A percentile compares a stretch with the other conserved stretches of the same genome.
Evolutionary conservation across 257 asterid species (phyloP).

Genomic region (Sherardia arvensis): DNA sequence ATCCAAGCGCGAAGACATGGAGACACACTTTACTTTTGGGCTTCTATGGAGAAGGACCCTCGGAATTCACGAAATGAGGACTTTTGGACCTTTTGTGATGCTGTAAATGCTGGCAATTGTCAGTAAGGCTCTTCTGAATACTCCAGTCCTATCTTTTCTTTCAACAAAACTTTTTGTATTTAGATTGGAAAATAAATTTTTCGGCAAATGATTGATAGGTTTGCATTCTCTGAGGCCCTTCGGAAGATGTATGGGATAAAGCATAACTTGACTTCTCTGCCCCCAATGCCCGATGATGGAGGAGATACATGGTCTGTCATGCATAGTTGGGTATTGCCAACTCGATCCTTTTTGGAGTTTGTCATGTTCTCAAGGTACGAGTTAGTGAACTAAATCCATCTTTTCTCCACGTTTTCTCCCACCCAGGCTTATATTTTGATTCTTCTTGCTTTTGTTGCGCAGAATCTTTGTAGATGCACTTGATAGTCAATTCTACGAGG

Average conservation of each 20-base stretch:
- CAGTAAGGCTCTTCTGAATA: constrained; percentile 35
- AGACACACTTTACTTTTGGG: constrained; percentile 86
- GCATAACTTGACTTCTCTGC: constrained; percentile 57
- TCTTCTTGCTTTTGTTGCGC: constrained; percentile 9
- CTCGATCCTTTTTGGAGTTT: constrained; percentile 81
- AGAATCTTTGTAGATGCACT: constrained; percentile 94
- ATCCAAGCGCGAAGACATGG: constrained; percentile 68
- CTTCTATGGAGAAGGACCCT: constrained; percentile 58
- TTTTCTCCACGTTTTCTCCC: not conserved
- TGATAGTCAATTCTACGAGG: constrained; percentile 52
- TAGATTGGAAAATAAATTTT: constrained; percentile 11
- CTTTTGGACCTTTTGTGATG: constrained; percentile 97
- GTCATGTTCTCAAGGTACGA: constrained; percentile 91
- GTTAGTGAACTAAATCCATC: constrained; percentile 2
- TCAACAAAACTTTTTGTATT: not conserved
- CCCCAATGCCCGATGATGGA: constrained; percentile 61
- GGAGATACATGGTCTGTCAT: constrained; percentile 86
- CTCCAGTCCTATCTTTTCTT: not conserved
- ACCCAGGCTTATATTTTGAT: not conserved
- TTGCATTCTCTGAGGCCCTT: constrained; percentile 68
- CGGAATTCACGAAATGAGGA: constrained; percentile 51
- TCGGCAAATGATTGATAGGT: constrained; percentile 32
- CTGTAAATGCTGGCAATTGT: constrained; percentile 92
- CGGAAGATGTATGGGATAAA: constrained; percentile 77
- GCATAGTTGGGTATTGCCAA: constrained; percentile 93